Base-by-base conservation (phyloP, 106 monocot species). In the Acorus gramineus region DNA sequence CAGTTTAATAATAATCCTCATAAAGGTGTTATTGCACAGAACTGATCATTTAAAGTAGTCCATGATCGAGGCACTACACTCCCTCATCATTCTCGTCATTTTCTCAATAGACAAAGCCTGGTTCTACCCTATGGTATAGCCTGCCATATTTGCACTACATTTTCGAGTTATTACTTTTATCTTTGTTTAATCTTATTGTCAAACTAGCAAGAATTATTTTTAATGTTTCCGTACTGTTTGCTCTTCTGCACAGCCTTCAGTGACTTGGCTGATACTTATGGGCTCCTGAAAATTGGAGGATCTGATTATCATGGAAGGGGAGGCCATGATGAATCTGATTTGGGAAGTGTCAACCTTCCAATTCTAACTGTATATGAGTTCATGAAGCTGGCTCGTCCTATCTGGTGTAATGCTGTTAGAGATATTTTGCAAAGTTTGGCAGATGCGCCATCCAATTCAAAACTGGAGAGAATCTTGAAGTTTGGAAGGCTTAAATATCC, bases 261-360 rank as follows among this genome's bases (percentile, higher is more conserved):
- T 59, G 86, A 96, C 64, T 79, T 96, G 51, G 87, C 87, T 53
- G 85, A 91, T 61, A 70, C 63, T 14, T 73, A 81, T 52, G 83
- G 74, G 28, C 85, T 96, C 54, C 10, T 91, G 61, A 96, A 96
- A 74, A 70, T 96, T 67, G 96, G 96, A 65, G 91, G 96, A 11
- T 91, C 96, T 52, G 96, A 96, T 83, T 96, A 85, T 61, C 96
- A 96, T 83, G 96, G 87, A 63, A 87, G 71, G 71, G 80, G 82
- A 50, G 76, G 77, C 7, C 67, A 80, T 62, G 80, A 79, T 60
- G 91, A 96, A 77, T 78, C 87, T 43, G 96, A 96, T 70, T 59
- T 91, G 46, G 96, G 96, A 2, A 78, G 72, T 28, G 82, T 85
- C 50, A 71, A 69, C 46, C 85, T 96, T 68, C 83, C 96, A 14